These are phyloP conservation scores for Coriolopsis trogii DNA, from an alignment of 1,284 basidiomycete species.

Conservation along the genomic window DNA sequence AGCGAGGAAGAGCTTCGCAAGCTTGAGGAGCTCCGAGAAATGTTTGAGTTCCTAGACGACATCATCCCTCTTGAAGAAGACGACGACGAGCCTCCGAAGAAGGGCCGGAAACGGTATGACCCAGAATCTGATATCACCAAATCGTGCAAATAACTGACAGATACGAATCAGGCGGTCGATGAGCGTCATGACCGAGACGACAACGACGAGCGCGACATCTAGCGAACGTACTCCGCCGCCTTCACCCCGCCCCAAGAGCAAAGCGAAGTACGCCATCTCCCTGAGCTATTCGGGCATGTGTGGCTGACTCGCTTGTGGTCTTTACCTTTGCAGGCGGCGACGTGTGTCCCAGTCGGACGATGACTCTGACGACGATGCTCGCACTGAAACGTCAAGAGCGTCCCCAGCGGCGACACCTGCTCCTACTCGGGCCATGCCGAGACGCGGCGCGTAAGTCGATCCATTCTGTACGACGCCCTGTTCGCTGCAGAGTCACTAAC, in stretches of 20 bases:
- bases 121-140: background rate
- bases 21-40: constrained; percentile 55
- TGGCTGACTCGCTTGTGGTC: constrained; percentile 11
- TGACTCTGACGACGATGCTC: constrained; percentile 42
- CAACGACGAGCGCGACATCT: constrained; percentile 29
- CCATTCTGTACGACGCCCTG: background rate
- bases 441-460: constrained; percentile 38
- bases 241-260: constrained; percentile 31
- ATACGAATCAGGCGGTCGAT: constrained; percentile 35
- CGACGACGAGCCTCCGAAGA: constrained; percentile 45
- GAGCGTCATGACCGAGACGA: constrained; percentile 36
- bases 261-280: constrained; percentile 33
- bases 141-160: background rate
- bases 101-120: constrained; percentile 38
- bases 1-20: constrained; percentile 72
- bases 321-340: constrained; percentile 30
- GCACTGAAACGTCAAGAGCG: constrained; percentile 23
- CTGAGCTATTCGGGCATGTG: background rate
- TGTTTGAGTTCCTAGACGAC: constrained; percentile 73
- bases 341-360: constrained; percentile 48
- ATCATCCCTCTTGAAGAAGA: constrained; percentile 51
- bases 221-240: constrained; percentile 33
- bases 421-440: constrained; percentile 39
- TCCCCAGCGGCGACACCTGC: constrained; percentile 25
- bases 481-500: background rate